Evolutionary conservation across 306 rosid species (phyloP).

Genomic region (Prunus mira): DNA sequence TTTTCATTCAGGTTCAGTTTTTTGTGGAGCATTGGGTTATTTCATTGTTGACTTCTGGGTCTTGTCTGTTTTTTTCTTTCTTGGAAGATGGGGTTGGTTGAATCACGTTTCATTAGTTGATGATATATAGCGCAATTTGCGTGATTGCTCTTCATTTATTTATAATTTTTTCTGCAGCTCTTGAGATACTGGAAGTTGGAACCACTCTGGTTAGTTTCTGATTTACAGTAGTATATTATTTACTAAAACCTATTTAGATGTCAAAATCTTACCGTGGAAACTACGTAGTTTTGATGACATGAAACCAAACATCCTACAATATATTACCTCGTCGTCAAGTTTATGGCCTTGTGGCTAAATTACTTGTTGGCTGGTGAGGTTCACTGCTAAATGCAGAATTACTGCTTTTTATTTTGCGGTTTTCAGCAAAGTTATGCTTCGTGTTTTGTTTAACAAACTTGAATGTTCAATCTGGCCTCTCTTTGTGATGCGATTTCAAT

Average conservation of each 20-base stretch:
- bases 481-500: not conserved
- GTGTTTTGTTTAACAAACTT: no score
- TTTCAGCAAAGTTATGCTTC: no score
- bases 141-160: not conserved
- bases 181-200: not conserved
- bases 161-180: not conserved
- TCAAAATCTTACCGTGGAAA: not conserved
- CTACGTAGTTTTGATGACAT: not conserved
- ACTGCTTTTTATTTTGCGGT: no score
- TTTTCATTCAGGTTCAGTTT: not conserved
- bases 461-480: no score
- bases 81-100: not conserved
- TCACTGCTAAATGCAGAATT: not conserved
- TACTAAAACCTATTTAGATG: not conserved
- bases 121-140: not conserved
- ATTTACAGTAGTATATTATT: not conserved
- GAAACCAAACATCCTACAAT: not conserved
- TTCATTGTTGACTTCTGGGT: no score
- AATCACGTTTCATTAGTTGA: constrained; percentile 11
- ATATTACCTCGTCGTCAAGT: not conserved
- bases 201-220: not conserved
- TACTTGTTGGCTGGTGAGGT: not conserved
- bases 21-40: no score
- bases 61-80: not conserved
- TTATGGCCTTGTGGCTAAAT: not conserved